phyloP scores from a whole-genome alignment of 768 basidiomycete species.

The Tricholomella constricta region DNA sequence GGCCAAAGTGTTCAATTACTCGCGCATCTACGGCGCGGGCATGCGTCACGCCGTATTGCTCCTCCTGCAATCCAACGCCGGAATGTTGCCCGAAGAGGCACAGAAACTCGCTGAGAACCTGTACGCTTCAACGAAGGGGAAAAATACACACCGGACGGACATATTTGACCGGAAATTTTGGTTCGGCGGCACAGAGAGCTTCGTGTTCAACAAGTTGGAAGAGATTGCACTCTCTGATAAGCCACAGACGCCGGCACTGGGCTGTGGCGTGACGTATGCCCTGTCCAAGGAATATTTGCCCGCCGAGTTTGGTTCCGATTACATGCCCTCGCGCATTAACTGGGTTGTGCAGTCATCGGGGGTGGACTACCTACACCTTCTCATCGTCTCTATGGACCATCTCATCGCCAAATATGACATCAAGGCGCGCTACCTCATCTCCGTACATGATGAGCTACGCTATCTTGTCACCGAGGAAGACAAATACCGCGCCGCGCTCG shows the following conservation, averaged over 20 bases:
- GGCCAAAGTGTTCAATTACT: conserved; percentile 99
- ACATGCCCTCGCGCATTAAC: conserved; percentile 95
- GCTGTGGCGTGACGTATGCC: conserved; percentile 91
- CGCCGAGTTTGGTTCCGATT: conserved; percentile 78
- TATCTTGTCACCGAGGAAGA: conserved; percentile 91
- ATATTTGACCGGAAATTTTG: conserved; percentile 86
- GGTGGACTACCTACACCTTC: conserved; percentile 95
- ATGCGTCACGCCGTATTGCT: conserved; percentile 91
- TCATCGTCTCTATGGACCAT: conserved; percentile 94
- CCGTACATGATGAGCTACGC: conserved; percentile 95
- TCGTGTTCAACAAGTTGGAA: conserved; percentile 97
- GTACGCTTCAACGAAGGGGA: conserved; percentile 93
- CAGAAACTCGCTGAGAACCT: conserved; percentile 79
- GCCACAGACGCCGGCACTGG: conserved; percentile 91
- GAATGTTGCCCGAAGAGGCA: conserved; percentile 77
- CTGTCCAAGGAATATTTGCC: conserved; percentile 90
- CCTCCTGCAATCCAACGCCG: conserved; percentile 80
- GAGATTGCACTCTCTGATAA: conserved; percentile 85
- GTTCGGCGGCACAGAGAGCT: conserved; percentile 96
- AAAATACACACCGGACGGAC: conserved; percentile 74
- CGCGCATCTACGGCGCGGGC: conserved; percentile 97
- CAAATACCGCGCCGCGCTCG: conserved; percentile 86
- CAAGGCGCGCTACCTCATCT: conserved; percentile 90
- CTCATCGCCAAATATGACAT: conserved; percentile 81
- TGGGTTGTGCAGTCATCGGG: conserved; percentile 99